phyloP scores from a whole-genome alignment of 352 stramenopile genomes.

The Phytophthora cactorum region DNA sequence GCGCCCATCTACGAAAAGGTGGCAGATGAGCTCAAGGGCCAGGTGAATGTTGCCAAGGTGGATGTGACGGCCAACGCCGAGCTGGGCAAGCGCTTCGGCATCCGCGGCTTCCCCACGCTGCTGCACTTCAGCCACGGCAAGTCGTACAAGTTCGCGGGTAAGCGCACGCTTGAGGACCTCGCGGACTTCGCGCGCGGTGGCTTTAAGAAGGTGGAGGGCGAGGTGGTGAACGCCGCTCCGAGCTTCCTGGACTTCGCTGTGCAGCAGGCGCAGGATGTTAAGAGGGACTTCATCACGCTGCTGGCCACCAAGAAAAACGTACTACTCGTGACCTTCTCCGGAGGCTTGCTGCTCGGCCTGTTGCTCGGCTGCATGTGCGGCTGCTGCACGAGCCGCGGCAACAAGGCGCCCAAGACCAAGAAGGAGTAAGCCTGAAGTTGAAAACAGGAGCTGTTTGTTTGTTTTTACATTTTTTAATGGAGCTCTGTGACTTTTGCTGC shows the following conservation, averaged over 20 bases:
- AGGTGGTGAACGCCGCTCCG: conserved; percentile 40
- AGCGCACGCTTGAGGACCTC: conserved; percentile 65
- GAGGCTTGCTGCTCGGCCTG: conserved; percentile 66
- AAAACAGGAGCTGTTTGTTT: not conserved
- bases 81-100: conserved; percentile 84
- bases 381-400: conserved; percentile 66
- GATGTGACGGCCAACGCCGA: conserved; percentile 81
- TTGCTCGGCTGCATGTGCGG: conserved; percentile 73
- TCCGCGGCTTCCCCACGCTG: conserved; percentile 82
- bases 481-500: conserved; percentile 6
- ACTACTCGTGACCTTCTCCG: conserved; percentile 75
- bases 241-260: conserved; percentile 43
- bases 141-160: conserved; percentile 76
- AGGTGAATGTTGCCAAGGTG: conserved; percentile 92
- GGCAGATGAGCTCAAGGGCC: conserved; percentile 80
- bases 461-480: conserved; percentile 29
- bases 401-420: conserved; percentile 57
- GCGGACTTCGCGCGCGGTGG: conserved; percentile 62
- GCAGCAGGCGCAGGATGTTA: conserved; percentile 56
- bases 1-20: conserved; percentile 84
- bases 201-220: conserved; percentile 57
- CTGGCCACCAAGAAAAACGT: conserved; percentile 86
- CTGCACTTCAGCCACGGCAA: conserved; percentile 80
- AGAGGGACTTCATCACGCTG: conserved; percentile 72
- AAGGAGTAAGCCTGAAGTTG: conserved; percentile 45